Percentiles rank a stretch among this genome's conserved stretches.
phyloP scores from a whole-genome alignment of 768 basidiomycete species.

The Xerocomus brunneocitrinus region DNA sequence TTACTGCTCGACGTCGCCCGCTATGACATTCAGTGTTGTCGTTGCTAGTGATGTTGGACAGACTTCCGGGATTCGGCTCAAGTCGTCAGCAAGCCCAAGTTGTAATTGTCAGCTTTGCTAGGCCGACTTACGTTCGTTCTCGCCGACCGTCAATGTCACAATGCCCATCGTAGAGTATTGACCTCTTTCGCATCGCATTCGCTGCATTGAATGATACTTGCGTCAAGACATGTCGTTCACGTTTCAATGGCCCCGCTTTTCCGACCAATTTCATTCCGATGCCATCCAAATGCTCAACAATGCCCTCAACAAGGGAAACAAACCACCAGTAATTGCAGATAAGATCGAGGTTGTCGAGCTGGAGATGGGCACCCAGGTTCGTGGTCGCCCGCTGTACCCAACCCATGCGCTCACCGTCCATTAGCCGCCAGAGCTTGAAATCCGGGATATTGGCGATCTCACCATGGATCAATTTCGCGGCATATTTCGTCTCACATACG shows the following conservation, averaged over 20 bases:
- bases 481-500: conserved; percentile 92
- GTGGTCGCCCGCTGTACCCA: conserved; percentile 9
- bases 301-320: conserved; percentile 96
- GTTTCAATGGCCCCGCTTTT: conserved; percentile 97
- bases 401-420: background rate
- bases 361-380: conserved; percentile 96
- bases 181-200: background rate
- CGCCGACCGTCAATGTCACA: conserved; percentile 6
- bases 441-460: conserved; percentile 96
- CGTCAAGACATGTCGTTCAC: conserved; percentile 66
- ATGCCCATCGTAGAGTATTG: conserved; percentile 15
- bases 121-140: conserved; percentile 13
- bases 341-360: conserved; percentile 96
- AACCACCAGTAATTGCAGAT: conserved; percentile 96
- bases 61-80: background rate
- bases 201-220: background rate
- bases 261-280: conserved; percentile 93
- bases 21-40: conserved; percentile 20
- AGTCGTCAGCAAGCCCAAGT: background rate
- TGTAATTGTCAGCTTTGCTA: background rate
- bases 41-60: background rate
- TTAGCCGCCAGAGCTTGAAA: conserved; percentile 94
- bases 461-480: conserved; percentile 95
- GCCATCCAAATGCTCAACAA: conserved; percentile 95
- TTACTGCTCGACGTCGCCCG: conserved; percentile 12